These are phyloP conservation scores for Azolla pinnata DNA, from an alignment of 75 land plant species.

Conservation along the genomic window DNA sequence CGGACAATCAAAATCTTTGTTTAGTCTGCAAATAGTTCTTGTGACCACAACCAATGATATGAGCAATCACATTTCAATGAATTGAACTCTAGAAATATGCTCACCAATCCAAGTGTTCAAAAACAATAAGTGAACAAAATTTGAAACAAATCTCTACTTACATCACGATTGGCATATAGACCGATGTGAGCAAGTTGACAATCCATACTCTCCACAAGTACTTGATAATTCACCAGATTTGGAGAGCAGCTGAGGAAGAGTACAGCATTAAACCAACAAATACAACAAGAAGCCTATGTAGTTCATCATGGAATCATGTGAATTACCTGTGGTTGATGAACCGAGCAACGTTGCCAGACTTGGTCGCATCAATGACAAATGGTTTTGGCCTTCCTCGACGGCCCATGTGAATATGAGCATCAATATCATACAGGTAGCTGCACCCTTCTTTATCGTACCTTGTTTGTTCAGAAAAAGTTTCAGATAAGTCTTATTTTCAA, in stretches of 20 bases:
- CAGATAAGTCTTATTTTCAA: too few relatives aligned
- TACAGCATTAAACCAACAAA: not conserved
- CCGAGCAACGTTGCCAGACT: slow-evolving; percentile 82
- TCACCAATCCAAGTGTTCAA: too few relatives aligned
- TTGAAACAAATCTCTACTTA: too few relatives aligned
- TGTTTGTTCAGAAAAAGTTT: too few relatives aligned
- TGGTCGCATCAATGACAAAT: slow-evolving; percentile 85
- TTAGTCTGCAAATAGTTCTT: too few relatives aligned
- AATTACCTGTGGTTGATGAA: slow-evolving; percentile 95
- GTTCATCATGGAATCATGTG: too few relatives aligned
- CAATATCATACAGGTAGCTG: slow-evolving; percentile 71
- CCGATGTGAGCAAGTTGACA: slow-evolving; percentile 92
- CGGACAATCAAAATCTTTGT: too few relatives aligned
- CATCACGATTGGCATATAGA: slow-evolving; percentile 84
- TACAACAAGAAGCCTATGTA: too few relatives aligned
- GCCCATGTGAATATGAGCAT: slow-evolving; percentile 54
- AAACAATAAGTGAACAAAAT: too few relatives aligned
- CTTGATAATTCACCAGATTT: slow-evolving; percentile 75
- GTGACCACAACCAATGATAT: too few relatives aligned
- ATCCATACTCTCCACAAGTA: slow-evolving; percentile 97
- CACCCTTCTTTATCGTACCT: slow-evolving; percentile 71
- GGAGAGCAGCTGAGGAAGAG: slow-evolving; percentile 62
- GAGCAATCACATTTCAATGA: too few relatives aligned
- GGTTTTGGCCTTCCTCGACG: slow-evolving; percentile 41
- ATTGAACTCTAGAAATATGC: too few relatives aligned